Evolutionary conservation across 2,329 filamentous ascomycete genomes (phyloP), one percentile per base, ranked within the genome.

Genomic region (Xylariaceae sp.): DNA sequence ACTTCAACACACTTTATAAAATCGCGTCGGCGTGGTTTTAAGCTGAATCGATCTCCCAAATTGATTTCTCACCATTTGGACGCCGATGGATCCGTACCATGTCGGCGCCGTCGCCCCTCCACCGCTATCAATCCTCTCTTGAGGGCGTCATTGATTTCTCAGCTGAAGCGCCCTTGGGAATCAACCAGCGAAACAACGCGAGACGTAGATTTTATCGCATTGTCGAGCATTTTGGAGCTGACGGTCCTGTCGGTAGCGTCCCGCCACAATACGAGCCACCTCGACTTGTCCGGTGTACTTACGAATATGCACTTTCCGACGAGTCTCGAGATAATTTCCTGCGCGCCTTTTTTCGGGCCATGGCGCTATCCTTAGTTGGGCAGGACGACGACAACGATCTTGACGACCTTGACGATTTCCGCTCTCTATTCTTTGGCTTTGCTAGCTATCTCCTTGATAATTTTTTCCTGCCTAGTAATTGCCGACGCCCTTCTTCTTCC

Each of bases 231-330:
- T 63, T 68, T n/a, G n/a, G n/a, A n/a, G 41, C 48, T 17, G 36
- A 31, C 2, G 43, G 49, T 41, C 26, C 24, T 54, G 26, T 49
- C 14, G 40, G 49, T 24, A 24, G 39, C 41, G 21, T 24, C 26
- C 24, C 34, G 23, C 37, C 29, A 34, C 51, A 51, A 23, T 70
- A 68, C 53, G 64, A 59, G 7, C 67, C 61, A 33, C 48, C 68
- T 11, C 53, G 23, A 33, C 67, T 71, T 36, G 33, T 71, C 39
- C 67, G 66, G 24, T 59, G 48, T 31, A 69, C 65, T 8, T 65
- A 69, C 58, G 65, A 69, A 34, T 63, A 67, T 62, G 63, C 65
- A n/a, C 60, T 62, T 17, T 69, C 66, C 24, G 48, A 64, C 2
- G 56, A 62, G 34, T 67, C 66, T 4, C 37, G 58, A 43, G 69